Percentiles rank a stretch among this genome's conserved stretches.
Evolutionary conservation across 257 asterid species (phyloP).

Genomic region (Osmanthus fragrans): DNA sequence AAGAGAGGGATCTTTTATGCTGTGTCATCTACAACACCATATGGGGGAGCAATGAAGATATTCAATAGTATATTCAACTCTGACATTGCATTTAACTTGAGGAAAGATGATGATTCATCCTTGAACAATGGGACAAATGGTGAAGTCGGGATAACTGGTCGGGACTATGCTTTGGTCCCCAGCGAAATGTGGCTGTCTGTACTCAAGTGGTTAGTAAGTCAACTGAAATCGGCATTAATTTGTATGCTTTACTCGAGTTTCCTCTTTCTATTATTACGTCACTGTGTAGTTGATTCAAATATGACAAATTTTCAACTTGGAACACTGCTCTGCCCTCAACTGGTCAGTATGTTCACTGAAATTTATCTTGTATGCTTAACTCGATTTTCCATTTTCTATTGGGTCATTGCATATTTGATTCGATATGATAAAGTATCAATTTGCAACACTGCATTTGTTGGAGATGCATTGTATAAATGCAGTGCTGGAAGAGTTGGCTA

Average conservation of each 20-base stretch:
- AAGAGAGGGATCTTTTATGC: slow-evolving; percentile 64
- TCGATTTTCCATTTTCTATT: background rate
- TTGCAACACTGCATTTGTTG: slow-evolving; percentile 1
- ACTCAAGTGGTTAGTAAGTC: slow-evolving; percentile 63
- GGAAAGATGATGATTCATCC: slow-evolving; percentile 61
- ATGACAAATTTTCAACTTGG: slow-evolving; percentile 6
- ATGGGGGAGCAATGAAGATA: slow-evolving; percentile 87
- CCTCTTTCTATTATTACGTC: background rate
- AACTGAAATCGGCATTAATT: background rate
- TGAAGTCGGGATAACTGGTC: slow-evolving; percentile 69
- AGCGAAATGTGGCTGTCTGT: slow-evolving; percentile 84
- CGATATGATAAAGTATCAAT: slow-evolving; percentile 14
- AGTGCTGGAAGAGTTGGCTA: slow-evolving; percentile 13
- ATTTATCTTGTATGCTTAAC: background rate
- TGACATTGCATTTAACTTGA: slow-evolving; percentile 73
- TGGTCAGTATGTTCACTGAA: slow-evolving; percentile 27
- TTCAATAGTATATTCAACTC: slow-evolving; percentile 78
- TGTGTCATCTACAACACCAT: slow-evolving; percentile 59
- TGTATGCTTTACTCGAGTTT: background rate
- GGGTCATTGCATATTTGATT: background rate
- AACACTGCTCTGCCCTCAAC: background rate
- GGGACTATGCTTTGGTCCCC: slow-evolving; percentile 89
- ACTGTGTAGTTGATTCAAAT: slow-evolving; percentile 1
- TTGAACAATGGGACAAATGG: slow-evolving; percentile 48
- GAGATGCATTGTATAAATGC: slow-evolving; percentile 25